Evolutionary conservation across 163 green algal species (phyloP), one percentile per base, ranked within the genome.

Genomic region (Scenedesmus sp.): DNA sequence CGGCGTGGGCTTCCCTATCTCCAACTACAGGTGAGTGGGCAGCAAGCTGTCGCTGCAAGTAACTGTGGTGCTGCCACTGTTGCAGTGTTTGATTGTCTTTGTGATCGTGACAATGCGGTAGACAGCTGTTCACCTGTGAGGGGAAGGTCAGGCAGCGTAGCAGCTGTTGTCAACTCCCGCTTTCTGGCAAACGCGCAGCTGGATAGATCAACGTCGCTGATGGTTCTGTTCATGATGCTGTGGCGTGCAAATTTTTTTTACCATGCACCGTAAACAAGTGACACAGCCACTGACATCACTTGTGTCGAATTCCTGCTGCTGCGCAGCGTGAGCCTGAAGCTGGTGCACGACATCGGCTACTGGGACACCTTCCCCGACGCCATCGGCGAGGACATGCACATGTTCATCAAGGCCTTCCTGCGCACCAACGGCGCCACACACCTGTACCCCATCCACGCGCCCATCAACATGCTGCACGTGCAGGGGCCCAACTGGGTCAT

Each of bases 361-460:
- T 93, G 90, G 90, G 90, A 93, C 74, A 87, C 73, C 70, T 93
- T 70, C 55, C 83, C 90, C 15, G 90, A 93, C 54, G 90, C 90
- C 55, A 93, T 93, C 23, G 90, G 90, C 86, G 90, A 93, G 84
- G 90, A 93, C 84, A 93, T 93, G 90, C 90, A 93, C 74, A 90
- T 90, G 83, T 93, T 88, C 84, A 93, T 88, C 90, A 93, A 93
- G 90, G 90, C 90, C 54, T 93, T 90, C 66, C 57, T 90, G 52
- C 60, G 26, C 59, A 93, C 90, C 26, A 84, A 86, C 52, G 90
- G 90, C 57, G 57, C 84, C 13, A 56, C 83, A 4, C 90, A 84
- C 0, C 56, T 93, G 84, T 23, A 88, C 70, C 90, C 90, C 46
- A 57, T 93, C 10, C 84, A 90, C 57, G 84, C 84, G 34, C 90